Percentiles rank a stretch among this genome's conserved stretches.
Evolutionary conservation across 768 basidiomycete species (phyloP).

Genomic region (Agrocybe pediades): DNA sequence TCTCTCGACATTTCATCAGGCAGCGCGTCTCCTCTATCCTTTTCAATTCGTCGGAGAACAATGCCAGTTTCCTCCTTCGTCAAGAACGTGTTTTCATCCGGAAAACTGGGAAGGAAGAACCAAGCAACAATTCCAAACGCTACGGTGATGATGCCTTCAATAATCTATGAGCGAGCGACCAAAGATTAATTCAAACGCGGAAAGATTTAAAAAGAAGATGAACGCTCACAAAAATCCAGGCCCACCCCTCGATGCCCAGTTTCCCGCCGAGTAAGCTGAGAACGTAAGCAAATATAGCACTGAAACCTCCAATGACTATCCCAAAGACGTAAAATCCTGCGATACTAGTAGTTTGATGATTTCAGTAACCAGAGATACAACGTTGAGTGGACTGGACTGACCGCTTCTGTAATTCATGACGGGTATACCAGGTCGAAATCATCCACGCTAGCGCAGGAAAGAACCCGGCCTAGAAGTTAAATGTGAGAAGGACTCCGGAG

Average conservation of each 20-base stretch:
- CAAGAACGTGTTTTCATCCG: conserved; percentile 49
- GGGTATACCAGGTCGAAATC: conserved; percentile 48
- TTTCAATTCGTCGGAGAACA: conserved; percentile 45
- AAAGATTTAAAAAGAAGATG: neutral
- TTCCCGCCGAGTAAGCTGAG: conserved; percentile 43
- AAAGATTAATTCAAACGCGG: neutral
- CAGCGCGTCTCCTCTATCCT: conserved; percentile 51
- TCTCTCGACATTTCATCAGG: conserved; percentile 40
- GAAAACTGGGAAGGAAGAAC: conserved; percentile 48
- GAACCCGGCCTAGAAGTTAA: conserved; percentile 35
- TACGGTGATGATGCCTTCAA: conserved; percentile 51
- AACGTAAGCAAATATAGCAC: conserved; percentile 47
- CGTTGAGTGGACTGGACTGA: conserved; percentile 23
- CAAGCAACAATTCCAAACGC: conserved; percentile 42
- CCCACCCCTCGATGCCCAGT: conserved; percentile 46
- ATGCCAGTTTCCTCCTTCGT: conserved; percentile 40
- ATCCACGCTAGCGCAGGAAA: conserved; percentile 44
- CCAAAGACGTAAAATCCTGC: conserved; percentile 50
- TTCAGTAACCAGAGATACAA: neutral
- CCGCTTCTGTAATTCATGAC: conserved; percentile 55
- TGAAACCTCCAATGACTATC: conserved; percentile 45
- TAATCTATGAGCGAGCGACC: conserved; percentile 33
- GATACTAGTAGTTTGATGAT: conserved; percentile 33
- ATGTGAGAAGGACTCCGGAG: neutral
- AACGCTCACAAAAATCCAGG: conserved; percentile 55